Evolutionary conservation across 78 protist species (phyloP), one percentile per base, ranked within the genome.

Genomic region (Planoprotostelium fungivorum): DNA sequence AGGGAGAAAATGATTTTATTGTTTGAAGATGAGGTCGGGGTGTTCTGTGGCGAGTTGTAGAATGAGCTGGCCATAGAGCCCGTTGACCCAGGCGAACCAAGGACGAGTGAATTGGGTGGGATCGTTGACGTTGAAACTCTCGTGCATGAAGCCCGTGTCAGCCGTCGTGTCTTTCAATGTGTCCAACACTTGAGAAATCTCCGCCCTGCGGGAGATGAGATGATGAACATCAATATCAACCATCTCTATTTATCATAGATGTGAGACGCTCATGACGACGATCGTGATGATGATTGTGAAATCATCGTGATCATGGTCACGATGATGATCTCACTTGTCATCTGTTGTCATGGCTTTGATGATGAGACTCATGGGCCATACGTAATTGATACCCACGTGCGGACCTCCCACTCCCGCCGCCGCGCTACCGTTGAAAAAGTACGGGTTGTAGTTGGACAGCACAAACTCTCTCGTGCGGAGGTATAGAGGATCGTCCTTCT

Each of bases 81-180:
- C 23, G 86, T 93, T 93, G 38, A 87, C 95, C 95, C 93, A 91
- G 25, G 95, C 95, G 35, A 93, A 93, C 95, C 95, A 93, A 29
- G 89, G 0, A 0, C 95, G 39, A 0, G 95, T 90, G 88, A 29
- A 93, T 29, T 31, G 84, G 35, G 16, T 31, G 37, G 90, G 38
- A 34, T 90, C 88, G 38, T 93, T 37, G 29, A 38, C n/a, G 23
- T 0, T 38, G 89, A 93, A 91, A 28, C 87, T 37, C 38, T 93
- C 95, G 63, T 93, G 95, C 91, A 93, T 91, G 63, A 90, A 90
- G 23, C 37, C 36, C n/a, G 39, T 31, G 84, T 10, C 90, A 29
- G 35, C 88, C 31, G 83, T 87, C 36, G 36, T 39, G 89, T 5
- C 37, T 16, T 39, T 36, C 38, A 87, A 36, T 5, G 5, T 36